phyloP scores from a whole-genome alignment of 2,329 filamentous ascomycete genomes.

The Fusarium anguioides region DNA sequence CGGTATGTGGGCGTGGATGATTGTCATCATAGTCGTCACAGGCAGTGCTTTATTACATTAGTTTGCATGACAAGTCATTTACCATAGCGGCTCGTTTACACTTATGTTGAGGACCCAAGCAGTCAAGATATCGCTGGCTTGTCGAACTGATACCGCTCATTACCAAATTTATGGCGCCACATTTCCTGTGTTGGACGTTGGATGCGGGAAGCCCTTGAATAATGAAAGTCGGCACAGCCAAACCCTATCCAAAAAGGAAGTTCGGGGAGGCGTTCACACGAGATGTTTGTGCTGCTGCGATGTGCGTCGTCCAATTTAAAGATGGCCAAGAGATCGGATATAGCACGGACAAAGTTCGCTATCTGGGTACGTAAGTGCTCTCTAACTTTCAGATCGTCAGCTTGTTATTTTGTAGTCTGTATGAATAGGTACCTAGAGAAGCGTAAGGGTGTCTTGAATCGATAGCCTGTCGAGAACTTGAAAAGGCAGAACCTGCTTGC shows the following conservation, averaged over 20 bases:
- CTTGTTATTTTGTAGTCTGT: not conserved
- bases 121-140: not conserved
- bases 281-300: not conserved
- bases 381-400: not conserved
- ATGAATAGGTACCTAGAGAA: constrained; percentile 12
- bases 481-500: constrained; percentile 29
- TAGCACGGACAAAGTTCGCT: not conserved
- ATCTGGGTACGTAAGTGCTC: constrained; percentile 1
- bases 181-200: constrained; percentile 18
- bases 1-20: constrained; percentile 10
- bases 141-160: not conserved
- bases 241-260: not conserved
- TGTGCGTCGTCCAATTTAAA: not conserved
- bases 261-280: not conserved
- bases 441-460: constrained; percentile 13
- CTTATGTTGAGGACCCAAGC: constrained; percentile 2
- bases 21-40: constrained; percentile 4
- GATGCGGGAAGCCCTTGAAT: constrained; percentile 18
- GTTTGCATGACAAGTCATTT: not conserved
- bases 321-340: constrained; percentile 1
- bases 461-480: constrained; percentile 29
- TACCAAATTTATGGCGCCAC: constrained; percentile 7
- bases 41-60: constrained; percentile 7
- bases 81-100: not conserved
- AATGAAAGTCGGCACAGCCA: constrained; percentile 15